Evolutionary conservation across 805 yeast genomes (phyloP), one percentile per base, ranked within the genome.

Genomic region (Candida schatavii): DNA sequence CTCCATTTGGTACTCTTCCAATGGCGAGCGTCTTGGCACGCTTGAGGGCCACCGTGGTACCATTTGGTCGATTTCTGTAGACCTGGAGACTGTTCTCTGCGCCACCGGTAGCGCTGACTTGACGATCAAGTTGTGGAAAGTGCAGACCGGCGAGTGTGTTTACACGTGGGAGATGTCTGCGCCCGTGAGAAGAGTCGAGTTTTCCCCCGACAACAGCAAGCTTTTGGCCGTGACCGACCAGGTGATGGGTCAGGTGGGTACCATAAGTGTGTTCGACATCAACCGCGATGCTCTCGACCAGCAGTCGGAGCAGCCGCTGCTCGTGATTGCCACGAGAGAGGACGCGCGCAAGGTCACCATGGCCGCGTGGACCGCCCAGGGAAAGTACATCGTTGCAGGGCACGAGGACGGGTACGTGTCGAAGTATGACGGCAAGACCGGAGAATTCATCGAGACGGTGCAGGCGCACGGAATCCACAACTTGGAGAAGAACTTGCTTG

Each of bases 1-100:
- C 2, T 83, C 90, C 36, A 83, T 91, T 47, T 95, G 98, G 97
- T 93, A 78, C 67, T 80, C 97, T 23, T 82, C 85, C 48, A 91
- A 90, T 63, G 99, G 99, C 56, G 99, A 93, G 70, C 81, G 98
- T 65, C 68, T 93, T 45, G 99, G 99, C 39, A 93, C 99, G 46
- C 78, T 88, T 52, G 80, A 70, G 43, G 75, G 75, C 29, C 98
- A 93, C 64, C 75, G 76, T 45, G 99, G 99, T 82, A 86, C 97
- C 41, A 83, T 93, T 56, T 88, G 95, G 93, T 83, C 96, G 26
- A 83, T 93, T 50, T 98, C 90, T 62, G 83, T 89, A 35, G 93
- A 88, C 62, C 64, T 70, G 31, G 75, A 77, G 43, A 74, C 91
- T n/a, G 71, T 75, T 31, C 75, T 77, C 47, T 81, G 88, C 49